Evolutionary conservation across 179 eudicot species (phyloP).

Genomic region (Beta macrorhiza): DNA sequence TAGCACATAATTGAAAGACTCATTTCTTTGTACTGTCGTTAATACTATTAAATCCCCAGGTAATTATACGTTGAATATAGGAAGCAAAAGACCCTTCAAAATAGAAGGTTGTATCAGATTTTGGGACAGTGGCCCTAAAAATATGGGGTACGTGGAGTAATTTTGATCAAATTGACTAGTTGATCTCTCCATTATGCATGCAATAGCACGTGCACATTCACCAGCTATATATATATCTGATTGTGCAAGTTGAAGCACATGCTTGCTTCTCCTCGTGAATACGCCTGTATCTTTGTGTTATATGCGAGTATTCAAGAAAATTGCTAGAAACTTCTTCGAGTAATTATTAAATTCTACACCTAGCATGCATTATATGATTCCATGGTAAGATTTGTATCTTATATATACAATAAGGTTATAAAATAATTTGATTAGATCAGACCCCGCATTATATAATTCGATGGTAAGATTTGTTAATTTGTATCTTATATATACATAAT

Average conservation of each 20-base stretch:
- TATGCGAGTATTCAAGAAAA: neutral
- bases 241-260: slow-evolving; percentile 25
- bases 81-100: neutral
- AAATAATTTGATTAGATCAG: too few species aligned
- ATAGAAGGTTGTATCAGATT: neutral
- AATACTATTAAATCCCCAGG: too few species aligned
- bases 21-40: neutral
- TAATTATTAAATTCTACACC: neutral
- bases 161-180: neutral
- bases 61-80: neutral
- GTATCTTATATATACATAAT: too few species aligned
- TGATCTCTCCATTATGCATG: neutral
- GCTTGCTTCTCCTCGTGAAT: slow-evolving; percentile 14
- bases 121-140: slow-evolving; percentile 15
- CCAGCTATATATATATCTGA: slow-evolving; percentile 18
- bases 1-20: neutral
- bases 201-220: slow-evolving; percentile 7
- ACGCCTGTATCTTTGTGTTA: neutral
- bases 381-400: neutral
- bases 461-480: too few species aligned
- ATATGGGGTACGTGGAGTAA: slow-evolving; percentile 15
- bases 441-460: too few species aligned
- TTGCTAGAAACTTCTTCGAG: neutral
- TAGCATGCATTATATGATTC: neutral
- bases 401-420: too few species aligned